A percentile compares a stretch with the other conserved stretches of the same genome.
phyloP scores from a whole-genome alignment of 140 eudicot species.

The Erigeron philadelphicus region DNA sequence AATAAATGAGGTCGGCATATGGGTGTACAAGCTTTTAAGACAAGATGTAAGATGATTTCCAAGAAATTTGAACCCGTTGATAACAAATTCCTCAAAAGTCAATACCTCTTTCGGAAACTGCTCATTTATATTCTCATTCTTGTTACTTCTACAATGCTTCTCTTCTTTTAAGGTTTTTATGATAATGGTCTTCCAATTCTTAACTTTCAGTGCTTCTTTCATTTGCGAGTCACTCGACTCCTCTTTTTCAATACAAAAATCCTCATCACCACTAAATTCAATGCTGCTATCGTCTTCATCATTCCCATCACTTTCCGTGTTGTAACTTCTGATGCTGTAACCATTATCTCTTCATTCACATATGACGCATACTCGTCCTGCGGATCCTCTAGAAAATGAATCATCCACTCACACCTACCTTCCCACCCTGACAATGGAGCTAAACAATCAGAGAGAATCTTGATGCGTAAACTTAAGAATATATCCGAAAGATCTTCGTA shows the following conservation, averaged over 20 bases:
- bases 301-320: slow-evolving; percentile 11
- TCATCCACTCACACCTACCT: slow-evolving; percentile 29
- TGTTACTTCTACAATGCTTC: slow-evolving; percentile 17
- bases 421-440: slow-evolving; percentile 55
- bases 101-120: not conserved
- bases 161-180: slow-evolving; percentile 27
- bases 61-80: slow-evolving; percentile 18
- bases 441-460: slow-evolving; percentile 37
- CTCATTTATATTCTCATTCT: slow-evolving; percentile 12
- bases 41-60: slow-evolving; percentile 30
- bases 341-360: slow-evolving; percentile 22
- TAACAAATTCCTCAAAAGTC: slow-evolving; percentile 52
- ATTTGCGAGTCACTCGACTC: not conserved
- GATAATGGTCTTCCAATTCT: slow-evolving; percentile 34
- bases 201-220: slow-evolving; percentile 20
- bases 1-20: slow-evolving; percentile 52
- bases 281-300: slow-evolving; percentile 12
- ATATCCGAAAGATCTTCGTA: slow-evolving; percentile 39
- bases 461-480: slow-evolving; percentile 43
- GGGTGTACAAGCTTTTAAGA: slow-evolving; percentile 41
- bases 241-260: slow-evolving; percentile 16
- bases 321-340: slow-evolving; percentile 33
- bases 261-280: slow-evolving; percentile 38
- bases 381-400: slow-evolving; percentile 54
- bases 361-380: slow-evolving; percentile 37